phyloP scores from a whole-genome alignment of 805 yeast genomes.

The Cyberlindnera sargentensis region DNA sequence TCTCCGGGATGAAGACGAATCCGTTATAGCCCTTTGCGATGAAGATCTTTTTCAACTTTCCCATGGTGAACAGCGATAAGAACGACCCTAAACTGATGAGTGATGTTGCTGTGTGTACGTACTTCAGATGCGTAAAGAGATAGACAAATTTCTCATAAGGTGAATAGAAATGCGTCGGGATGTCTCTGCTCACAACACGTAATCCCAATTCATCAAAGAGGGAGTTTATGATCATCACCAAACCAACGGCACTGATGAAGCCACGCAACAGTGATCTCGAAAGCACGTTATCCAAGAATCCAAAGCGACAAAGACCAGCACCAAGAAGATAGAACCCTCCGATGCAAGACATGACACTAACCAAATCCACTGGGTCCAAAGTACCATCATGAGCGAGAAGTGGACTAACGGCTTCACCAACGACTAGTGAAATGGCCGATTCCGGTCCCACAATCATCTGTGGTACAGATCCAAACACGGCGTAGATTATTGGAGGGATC shows the following conservation, averaged over 20 bases:
- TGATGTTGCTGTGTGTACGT: constrained; percentile 54
- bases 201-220: constrained; percentile 68
- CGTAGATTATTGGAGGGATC: constrained; percentile 71
- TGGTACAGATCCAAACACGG: constrained; percentile 79
- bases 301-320: constrained; percentile 77
- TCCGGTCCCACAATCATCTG: constrained; percentile 90
- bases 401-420: constrained; percentile 73
- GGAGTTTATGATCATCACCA: constrained; percentile 76
- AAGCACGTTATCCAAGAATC: constrained; percentile 75
- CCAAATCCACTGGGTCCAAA: constrained; percentile 45
- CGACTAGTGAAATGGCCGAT: constrained; percentile 76
- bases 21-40: constrained; percentile 27
- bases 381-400: constrained; percentile 35
- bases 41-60: constrained; percentile 34
- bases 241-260: constrained; percentile 78
- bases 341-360: constrained; percentile 62
- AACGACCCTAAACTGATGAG: constrained; percentile 52
- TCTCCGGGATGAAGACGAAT: constrained; percentile 75
- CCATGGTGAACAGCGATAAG: constrained; percentile 33
- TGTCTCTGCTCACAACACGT: constrained; percentile 34
- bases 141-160: constrained; percentile 65
- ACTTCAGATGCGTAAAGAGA: constrained; percentile 38
- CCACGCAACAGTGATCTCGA: constrained; percentile 76
- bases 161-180: constrained; percentile 54
- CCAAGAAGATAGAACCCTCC: constrained; percentile 69